phyloP scores from a whole-genome alignment of 164 flowering plant genomes.

The Hamamelis virginiana region DNA sequence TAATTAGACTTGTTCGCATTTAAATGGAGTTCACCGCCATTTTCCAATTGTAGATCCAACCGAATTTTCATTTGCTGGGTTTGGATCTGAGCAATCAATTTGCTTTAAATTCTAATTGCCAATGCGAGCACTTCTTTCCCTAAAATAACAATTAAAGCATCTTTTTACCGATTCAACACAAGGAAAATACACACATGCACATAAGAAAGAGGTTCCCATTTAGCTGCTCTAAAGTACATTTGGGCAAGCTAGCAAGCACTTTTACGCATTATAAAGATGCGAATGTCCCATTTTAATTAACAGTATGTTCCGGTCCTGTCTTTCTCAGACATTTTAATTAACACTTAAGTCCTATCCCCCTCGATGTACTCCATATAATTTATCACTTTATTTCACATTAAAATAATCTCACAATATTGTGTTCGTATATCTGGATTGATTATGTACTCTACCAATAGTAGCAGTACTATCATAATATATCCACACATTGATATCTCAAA shows the following conservation, averaged over 20 bases:
- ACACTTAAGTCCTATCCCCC: too few species aligned
- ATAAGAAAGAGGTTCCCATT: neutral
- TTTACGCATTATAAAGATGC: constrained; percentile 47
- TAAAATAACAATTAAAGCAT: neutral
- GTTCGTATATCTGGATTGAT: too few species aligned
- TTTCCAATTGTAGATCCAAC: neutral
- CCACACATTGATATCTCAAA: too few species aligned
- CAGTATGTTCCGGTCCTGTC: constrained; percentile 23
- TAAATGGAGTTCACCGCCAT: constrained; percentile 14
- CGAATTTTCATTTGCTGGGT: constrained; percentile 1
- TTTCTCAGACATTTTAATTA: too few species aligned
- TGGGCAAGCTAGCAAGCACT: constrained; percentile 52
- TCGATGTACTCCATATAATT: too few species aligned
- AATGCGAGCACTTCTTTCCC: too few species aligned
- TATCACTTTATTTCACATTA: too few species aligned
- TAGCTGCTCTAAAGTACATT: constrained; percentile 51
- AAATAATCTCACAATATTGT: too few species aligned
- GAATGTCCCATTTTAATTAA: constrained; percentile 37
- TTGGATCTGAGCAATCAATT: constrained; percentile 1
- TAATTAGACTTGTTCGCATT: constrained; percentile 32
- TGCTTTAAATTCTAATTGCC: too few species aligned
- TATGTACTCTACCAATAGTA: too few species aligned
- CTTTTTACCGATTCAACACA: neutral
- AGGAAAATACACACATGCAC: too few species aligned
- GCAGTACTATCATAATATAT: too few species aligned